phyloP scores from a whole-genome alignment of 352 stramenopile genomes.

The Sclerospora graminicola region DNA sequence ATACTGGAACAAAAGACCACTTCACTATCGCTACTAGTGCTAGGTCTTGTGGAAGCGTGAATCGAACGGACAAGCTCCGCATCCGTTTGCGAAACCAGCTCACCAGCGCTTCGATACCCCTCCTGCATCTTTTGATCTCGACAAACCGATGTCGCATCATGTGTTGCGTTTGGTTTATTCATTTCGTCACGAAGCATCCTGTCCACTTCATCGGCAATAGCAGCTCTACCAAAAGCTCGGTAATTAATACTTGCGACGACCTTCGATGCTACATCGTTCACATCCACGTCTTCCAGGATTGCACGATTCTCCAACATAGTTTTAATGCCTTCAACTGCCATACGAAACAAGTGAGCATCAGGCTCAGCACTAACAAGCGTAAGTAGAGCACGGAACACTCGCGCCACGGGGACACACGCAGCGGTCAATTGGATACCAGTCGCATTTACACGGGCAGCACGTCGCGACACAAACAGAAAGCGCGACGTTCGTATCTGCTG shows the following conservation, averaged over 20 bases:
- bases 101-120: slow-evolving; percentile 1
- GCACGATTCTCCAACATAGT: slow-evolving; percentile 74
- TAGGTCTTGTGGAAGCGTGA: slow-evolving; percentile 15
- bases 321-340: slow-evolving; percentile 62
- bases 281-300: slow-evolving; percentile 72
- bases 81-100: slow-evolving; percentile 15
- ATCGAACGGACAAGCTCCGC: slow-evolving; percentile 22
- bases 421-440: slow-evolving; percentile 19
- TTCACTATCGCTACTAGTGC: slow-evolving; percentile 1
- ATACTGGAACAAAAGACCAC: slow-evolving; percentile 15
- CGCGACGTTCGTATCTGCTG: slow-evolving; percentile 54
- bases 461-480: slow-evolving; percentile 55
- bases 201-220: slow-evolving; percentile 49
- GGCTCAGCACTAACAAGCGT: slow-evolving; percentile 71
- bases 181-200: slow-evolving; percentile 16
- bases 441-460: slow-evolving; percentile 23
- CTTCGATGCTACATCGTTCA: slow-evolving; percentile 73
- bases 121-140: slow-evolving; percentile 8
- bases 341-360: slow-evolving; percentile 52
- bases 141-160: slow-evolving; percentile 5
- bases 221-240: slow-evolving; percentile 65
- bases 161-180: slow-evolving; percentile 1
- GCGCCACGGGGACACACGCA: slow-evolving; percentile 47
- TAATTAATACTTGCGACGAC: slow-evolving; percentile 78
- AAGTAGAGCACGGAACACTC: slow-evolving; percentile 49